Percentiles rank a stretch among this genome's conserved stretches.
These are phyloP conservation scores for Recurvomyces mirabilis DNA, from an alignment of 495 filamentous ascomycete species.

Conservation along the genomic window DNA sequence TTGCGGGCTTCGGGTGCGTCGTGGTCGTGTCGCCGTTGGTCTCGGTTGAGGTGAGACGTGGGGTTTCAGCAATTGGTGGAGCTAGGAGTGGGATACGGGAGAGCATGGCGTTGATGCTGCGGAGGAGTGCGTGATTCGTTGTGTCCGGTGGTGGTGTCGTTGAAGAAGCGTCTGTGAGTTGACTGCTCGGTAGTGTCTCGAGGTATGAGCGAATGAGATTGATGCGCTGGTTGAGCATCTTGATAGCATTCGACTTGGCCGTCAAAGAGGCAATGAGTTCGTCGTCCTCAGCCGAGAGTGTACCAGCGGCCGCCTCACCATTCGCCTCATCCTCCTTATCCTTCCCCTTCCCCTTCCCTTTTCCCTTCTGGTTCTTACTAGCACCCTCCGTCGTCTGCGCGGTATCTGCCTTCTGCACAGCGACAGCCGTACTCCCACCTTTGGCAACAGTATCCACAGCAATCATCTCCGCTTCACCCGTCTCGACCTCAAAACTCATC, in stretches of 20 bases:
- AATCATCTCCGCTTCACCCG: slow-evolving; percentile 95
- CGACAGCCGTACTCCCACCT: slow-evolving; percentile 66
- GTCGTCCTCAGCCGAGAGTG: slow-evolving; percentile 67
- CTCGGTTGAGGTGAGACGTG: no score
- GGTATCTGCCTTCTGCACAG: slow-evolving; percentile 33
- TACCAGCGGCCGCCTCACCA: slow-evolving; percentile 27
- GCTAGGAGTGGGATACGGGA: slow-evolving; percentile 44
- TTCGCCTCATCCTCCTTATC: slow-evolving; percentile 28
- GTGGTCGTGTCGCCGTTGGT: no score
- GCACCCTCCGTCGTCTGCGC: slow-evolving; percentile 20
- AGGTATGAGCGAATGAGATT: slow-evolving; percentile 73
- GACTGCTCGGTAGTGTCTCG: slow-evolving; percentile 53
- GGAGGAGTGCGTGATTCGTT: slow-evolving; percentile 38
- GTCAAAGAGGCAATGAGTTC: slow-evolving; percentile 64
- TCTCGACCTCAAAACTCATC: slow-evolving; percentile 78
- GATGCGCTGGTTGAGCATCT: slow-evolving; percentile 79
- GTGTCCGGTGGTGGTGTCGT: slow-evolving; percentile 19
- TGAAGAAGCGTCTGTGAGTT: slow-evolving; percentile 36
- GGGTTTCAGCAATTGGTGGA: slow-evolving; percentile 25
- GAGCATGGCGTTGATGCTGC: slow-evolving; percentile 48
- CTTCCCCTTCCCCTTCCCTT: slow-evolving; percentile 33
- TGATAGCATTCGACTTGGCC: slow-evolving; percentile 81
- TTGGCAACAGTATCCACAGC: slow-evolving; percentile 81
- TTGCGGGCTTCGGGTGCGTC: no score
- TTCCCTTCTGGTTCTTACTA: slow-evolving; percentile 25